Base-by-base conservation (phyloP, 164 flowering plant genomes). In the Piper longum region DNA sequence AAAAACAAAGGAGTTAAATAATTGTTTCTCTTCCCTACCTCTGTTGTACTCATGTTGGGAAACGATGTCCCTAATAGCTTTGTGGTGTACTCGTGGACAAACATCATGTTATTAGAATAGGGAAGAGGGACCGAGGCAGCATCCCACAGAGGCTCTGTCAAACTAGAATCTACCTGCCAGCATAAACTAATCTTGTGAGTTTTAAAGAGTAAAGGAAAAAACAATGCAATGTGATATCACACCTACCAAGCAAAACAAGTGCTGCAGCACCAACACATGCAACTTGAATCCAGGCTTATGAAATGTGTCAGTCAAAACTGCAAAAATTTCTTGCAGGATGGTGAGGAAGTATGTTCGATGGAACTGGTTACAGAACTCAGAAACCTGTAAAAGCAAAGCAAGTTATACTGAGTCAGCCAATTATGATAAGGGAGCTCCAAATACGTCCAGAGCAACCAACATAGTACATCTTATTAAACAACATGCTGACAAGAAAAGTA, bases 251-350 rank as follows among this genome's bases (percentile, higher is more conserved):
- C 88, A 85, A 76, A 95, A 95, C 65, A 95, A 78, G 71, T 87
- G 87, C 71, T 89, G 99, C 67, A 95, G 74, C 72, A 95, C 96
- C 58, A 82, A 68, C 48, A 95, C 97, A 73, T 95, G 99, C 75
- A 88, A 73, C 81, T 95, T 95, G 81, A 95, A 95, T 56, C 99
- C 99, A 61, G 97, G 99, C 67, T 95, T 95, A 70, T 95, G 99
- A 69, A 95, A 95, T 59, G 99, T 95, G 77, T 95, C 99, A 1
- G 99, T 91, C 77, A 95, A 74, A 43, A 95, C 99, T 17, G 97
- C 97, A 90, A 95, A 95, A 55, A 86, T 91, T 72, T 95, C 99
- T 85, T 91, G 97, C 80, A 85, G 93, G 4, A 89, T 91, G 11
- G 81, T 80, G 77, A 91, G 12, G 66, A 87, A 95, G 76, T 95